phyloP scores from a whole-genome alignment of 129 eudicot genomes.

The Saposhnikovia divaricata region DNA sequence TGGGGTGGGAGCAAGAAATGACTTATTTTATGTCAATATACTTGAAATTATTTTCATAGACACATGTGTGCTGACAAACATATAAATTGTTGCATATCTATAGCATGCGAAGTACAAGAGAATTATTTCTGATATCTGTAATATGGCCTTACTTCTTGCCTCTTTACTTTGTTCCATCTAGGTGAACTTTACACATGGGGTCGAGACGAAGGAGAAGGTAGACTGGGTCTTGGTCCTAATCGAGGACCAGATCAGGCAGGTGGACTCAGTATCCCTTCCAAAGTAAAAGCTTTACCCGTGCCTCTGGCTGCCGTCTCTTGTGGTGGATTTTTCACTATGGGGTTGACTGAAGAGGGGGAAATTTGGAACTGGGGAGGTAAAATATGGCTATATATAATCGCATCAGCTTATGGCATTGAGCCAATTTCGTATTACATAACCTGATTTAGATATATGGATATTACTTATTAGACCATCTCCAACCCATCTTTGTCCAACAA shows the following conservation, averaged over 20 bases:
- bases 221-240: constrained; percentile 92
- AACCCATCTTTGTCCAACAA: background rate
- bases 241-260: constrained; percentile 88
- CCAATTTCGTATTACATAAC: background rate
- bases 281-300: constrained; percentile 69
- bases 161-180: constrained; percentile 13
- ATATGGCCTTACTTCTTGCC: background rate
- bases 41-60: background rate
- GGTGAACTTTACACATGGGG: constrained; percentile 97
- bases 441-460: background rate
- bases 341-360: constrained; percentile 64
- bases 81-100: background rate
- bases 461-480: background rate
- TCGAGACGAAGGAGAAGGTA: constrained; percentile 98
- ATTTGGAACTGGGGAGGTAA: constrained; percentile 99
- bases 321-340: constrained; percentile 94
- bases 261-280: constrained; percentile 69
- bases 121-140: too few species aligned
- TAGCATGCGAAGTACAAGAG: background rate
- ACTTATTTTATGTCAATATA: background rate
- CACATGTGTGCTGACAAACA: background rate
- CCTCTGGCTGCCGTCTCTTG: constrained; percentile 87
- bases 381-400: background rate
- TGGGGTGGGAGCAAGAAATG: background rate
- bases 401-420: background rate